These are phyloP conservation scores for Solanum virginianum DNA, from an alignment of 257 asterid species.

Conservation along the genomic window DNA sequence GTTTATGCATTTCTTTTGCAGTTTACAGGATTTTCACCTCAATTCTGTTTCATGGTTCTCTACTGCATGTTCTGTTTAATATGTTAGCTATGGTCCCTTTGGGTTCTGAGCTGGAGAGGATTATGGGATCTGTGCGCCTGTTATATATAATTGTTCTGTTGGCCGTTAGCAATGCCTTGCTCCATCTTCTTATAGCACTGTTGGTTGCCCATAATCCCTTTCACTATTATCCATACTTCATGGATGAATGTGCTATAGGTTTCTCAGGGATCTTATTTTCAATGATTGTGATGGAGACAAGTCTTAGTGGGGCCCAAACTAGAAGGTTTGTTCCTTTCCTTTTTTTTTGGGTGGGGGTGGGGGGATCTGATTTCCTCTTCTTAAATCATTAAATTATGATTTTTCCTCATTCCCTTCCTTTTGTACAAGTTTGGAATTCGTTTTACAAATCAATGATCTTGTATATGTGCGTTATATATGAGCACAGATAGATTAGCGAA, in stretches of 20 bases:
- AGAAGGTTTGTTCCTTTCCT: constrained; percentile 47
- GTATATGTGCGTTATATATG: not conserved
- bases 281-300: constrained; percentile 94
- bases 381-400: not conserved
- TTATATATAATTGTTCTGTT: constrained; percentile 45
- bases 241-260: constrained; percentile 90
- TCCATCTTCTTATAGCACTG: constrained; percentile 61
- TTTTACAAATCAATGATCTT: not conserved
- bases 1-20: constrained; percentile 17
- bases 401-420: not conserved
- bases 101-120: constrained; percentile 98
- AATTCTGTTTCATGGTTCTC: constrained; percentile 78
- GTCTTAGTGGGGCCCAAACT: constrained; percentile 80
- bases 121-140: constrained; percentile 92
- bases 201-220: constrained; percentile 62
- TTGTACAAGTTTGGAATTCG: not conserved
- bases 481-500: not conserved
- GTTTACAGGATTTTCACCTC: constrained; percentile 84
- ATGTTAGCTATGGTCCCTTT: constrained; percentile 95
- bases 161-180: constrained; percentile 74
- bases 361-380: too few relatives aligned
- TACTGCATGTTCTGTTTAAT: constrained; percentile 86
- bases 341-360: too few relatives aligned
- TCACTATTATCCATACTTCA: constrained; percentile 19
- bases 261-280: constrained; percentile 92